Conservation (phyloP, 768 basidiomycete species). For the Saitozyma sp. region DNA sequence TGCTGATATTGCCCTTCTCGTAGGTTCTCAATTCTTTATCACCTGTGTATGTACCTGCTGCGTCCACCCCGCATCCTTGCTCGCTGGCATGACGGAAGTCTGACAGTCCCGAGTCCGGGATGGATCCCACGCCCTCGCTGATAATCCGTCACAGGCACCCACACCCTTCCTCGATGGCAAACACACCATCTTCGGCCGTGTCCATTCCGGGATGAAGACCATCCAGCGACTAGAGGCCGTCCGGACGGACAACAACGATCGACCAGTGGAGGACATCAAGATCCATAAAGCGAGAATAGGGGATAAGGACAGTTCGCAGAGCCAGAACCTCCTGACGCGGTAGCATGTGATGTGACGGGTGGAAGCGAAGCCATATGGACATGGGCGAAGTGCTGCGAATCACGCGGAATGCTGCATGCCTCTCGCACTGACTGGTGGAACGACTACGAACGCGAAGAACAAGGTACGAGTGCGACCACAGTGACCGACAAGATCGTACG, state of each 20-base stretch:
- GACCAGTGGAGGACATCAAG: constrained; percentile 78
- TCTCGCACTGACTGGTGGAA: too few species aligned
- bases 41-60: constrained; percentile 42
- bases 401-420: too few species aligned
- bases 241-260: constrained; percentile 81
- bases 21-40: constrained; percentile 52
- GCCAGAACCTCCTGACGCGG: neutral
- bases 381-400: neutral
- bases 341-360: neutral
- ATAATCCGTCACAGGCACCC: constrained; percentile 30
- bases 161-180: constrained; percentile 55
- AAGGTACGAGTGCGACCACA: neutral
- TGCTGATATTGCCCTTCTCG: neutral
- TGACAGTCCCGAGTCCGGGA: neutral
- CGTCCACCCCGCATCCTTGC: neutral
- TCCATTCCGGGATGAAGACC: constrained; percentile 86
- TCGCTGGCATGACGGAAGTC: too few species aligned
- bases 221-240: constrained; percentile 89
- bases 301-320: constrained; percentile 17
- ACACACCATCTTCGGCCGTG: constrained; percentile 68
- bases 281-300: constrained; percentile 71
- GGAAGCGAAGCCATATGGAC: neutral
- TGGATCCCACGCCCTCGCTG: constrained; percentile 10
- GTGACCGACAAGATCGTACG: neutral
- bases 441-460: neutral